Conservation (phyloP, 495 filamentous ascomycete genomes). For the Xylaria acuta region DNA sequence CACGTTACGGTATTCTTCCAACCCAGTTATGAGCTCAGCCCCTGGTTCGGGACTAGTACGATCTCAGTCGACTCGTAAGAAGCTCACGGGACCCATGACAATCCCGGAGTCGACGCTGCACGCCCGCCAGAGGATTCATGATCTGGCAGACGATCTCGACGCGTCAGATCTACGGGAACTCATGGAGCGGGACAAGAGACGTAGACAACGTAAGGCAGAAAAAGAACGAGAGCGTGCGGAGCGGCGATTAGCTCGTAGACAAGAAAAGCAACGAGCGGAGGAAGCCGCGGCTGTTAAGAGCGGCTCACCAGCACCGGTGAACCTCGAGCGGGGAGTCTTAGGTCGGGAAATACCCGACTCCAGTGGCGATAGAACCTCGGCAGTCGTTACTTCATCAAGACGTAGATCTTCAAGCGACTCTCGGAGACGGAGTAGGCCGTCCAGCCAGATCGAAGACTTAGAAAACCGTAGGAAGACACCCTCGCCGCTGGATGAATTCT, state of each 20-base stretch:
- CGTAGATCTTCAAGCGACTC: conserved; percentile 44
- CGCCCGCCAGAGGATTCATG: conserved; percentile 75
- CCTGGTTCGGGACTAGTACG: conserved; percentile 34
- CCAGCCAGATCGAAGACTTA: conserved; percentile 26
- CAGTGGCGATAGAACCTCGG: conserved; percentile 51
- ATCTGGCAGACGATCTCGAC: conserved; percentile 80
- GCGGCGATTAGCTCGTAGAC: conserved; percentile 69
- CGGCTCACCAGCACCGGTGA: conserved; percentile 58
- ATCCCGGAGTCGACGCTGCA: conserved; percentile 69
- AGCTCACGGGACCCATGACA: conserved; percentile 51
- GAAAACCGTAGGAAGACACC: conserved; percentile 34
- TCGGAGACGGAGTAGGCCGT: conserved; percentile 27
- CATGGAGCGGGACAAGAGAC: conserved; percentile 82
- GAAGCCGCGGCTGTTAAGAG: conserved; percentile 47
- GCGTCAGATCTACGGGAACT: conserved; percentile 80
- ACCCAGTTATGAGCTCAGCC: conserved; percentile 55
- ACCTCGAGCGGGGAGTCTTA: conserved; percentile 60
- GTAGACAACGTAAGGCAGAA: conserved; percentile 74
- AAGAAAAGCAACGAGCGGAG: conserved; percentile 67
- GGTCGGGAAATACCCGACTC: conserved; percentile 57
- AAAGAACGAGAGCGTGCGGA: conserved; percentile 74
- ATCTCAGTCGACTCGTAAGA: conserved; percentile 52
- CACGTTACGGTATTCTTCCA: conserved; percentile 73
- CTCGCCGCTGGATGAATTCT: conserved; percentile 44
- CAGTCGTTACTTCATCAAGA: conserved; percentile 54